Conservation (phyloP, 352 stramenopile species). For the Pythium coloratum region DNA sequence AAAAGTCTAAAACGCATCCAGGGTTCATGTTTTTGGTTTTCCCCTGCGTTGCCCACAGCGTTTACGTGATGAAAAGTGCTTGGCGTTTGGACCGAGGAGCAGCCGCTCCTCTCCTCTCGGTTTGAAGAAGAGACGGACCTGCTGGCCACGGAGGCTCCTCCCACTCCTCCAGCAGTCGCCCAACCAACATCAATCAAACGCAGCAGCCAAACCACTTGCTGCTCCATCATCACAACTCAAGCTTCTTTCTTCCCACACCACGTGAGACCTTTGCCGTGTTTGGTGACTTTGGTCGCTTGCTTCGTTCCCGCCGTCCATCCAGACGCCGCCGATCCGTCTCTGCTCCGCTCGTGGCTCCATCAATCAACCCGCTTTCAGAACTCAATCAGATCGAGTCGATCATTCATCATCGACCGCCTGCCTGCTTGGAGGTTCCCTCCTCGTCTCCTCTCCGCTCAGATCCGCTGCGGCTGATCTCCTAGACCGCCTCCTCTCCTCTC, state of each 20-base stretch:
- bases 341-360: background rate
- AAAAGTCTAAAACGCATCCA: background rate
- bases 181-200: background rate
- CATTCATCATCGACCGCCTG: background rate
- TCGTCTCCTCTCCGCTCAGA: background rate
- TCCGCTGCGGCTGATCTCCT: background rate
- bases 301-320: background rate
- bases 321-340: background rate
- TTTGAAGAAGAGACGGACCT: constrained; percentile 4
- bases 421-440: background rate
- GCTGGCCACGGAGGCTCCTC: background rate
- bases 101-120: background rate
- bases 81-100: background rate
- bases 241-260: background rate
- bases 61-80: constrained; percentile 4
- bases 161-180: constrained; percentile 1
- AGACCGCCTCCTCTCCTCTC: background rate
- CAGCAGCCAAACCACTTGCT: background rate
- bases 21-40: background rate
- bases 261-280: background rate
- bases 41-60: background rate
- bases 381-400: background rate
- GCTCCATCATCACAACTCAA: background rate
- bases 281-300: background rate
- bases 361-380: background rate